These are phyloP conservation scores for Hyaloperonospora brassicae DNA, from an alignment of 352 stramenopile genomes.

Conservation along the genomic window DNA sequence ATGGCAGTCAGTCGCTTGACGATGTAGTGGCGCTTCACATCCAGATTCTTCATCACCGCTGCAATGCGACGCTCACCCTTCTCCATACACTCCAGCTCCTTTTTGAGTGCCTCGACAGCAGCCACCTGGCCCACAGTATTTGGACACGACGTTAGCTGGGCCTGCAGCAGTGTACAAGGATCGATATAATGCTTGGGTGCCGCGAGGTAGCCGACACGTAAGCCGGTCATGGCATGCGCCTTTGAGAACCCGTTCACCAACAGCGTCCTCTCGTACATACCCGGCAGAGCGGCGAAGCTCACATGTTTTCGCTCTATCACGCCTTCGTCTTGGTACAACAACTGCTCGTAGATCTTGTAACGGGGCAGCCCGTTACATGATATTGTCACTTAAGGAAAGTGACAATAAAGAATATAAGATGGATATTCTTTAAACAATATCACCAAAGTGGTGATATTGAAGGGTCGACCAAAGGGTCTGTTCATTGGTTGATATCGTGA, in stretches of 20 bases:
- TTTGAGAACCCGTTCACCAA: constrained; percentile 96
- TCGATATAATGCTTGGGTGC: not conserved
- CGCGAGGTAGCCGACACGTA: constrained; percentile 91
- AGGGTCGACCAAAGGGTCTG: no score
- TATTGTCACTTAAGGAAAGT: no score
- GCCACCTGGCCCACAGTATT: not conserved
- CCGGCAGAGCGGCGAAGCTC: constrained; percentile 61
- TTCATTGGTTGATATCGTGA: no score
- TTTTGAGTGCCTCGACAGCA: not conserved
- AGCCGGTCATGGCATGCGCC: constrained; percentile 93
- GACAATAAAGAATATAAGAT: no score
- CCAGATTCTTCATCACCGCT: not conserved
- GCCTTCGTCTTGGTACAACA: constrained; percentile 84
- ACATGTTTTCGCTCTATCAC: constrained; percentile 42
- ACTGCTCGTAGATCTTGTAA: constrained; percentile 96
- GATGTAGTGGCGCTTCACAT: not conserved
- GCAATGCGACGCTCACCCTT: not conserved
- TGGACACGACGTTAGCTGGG: not conserved
- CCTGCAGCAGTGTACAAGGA: not conserved
- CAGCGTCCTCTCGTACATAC: constrained; percentile 88
- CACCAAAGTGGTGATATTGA: no score
- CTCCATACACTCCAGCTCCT: not conserved
- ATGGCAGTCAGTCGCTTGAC: not conserved
- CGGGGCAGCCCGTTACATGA: no score
- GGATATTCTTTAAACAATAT: no score